Evolutionary conservation across 192 early-diverging fungal species (phyloP), one percentile per base, ranked within the genome.

Genomic region (Coemansia sp.): DNA sequence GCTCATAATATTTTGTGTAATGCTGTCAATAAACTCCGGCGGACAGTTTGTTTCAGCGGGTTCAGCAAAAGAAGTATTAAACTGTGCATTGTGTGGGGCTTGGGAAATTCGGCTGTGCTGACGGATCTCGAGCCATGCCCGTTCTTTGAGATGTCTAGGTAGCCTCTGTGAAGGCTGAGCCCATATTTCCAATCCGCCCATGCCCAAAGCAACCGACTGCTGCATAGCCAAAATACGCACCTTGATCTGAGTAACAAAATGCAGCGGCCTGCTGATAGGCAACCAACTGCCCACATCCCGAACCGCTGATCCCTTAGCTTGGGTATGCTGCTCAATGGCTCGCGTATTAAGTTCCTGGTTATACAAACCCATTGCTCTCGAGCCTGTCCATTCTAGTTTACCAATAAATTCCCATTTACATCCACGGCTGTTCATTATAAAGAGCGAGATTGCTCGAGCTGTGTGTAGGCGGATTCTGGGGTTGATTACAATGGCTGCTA

Each of bases 111-210:
- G 23, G 23, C 23, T 26, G 23, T 26, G 31, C 26, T 53, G 55
- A 30, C 26, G 31, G 6, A 23, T 31, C 5, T 38, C 2, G 0
- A 8, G 9, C 65, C 65, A 68, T 12, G 48, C 48, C 1, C 36
- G 44, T 13, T 20, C 48, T 6, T 42, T 33, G n/a, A 61, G 53
- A 13, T 35, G 33, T 3, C 18, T 6, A 5, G 65, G 65, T 10
- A 68, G 15, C 0, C 66, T 46, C 33, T 60, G 66, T 13, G 66
- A 68, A 12, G 66, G 66, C 53, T 68, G 66, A 2, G 41, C 66
- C 53, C 53, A 61, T 20, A 68, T 57, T 43, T 61, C 59, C 5
- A 68, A 42, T 0, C 54, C 49, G 23, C 59, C 53, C 5, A 61
- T 37, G n/a, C 59, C 66, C 1, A 57, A 35, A 0, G 53, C 55